Conservation (phyloP, 768 basidiomycete species). For the Suillus spraguei region DNA sequence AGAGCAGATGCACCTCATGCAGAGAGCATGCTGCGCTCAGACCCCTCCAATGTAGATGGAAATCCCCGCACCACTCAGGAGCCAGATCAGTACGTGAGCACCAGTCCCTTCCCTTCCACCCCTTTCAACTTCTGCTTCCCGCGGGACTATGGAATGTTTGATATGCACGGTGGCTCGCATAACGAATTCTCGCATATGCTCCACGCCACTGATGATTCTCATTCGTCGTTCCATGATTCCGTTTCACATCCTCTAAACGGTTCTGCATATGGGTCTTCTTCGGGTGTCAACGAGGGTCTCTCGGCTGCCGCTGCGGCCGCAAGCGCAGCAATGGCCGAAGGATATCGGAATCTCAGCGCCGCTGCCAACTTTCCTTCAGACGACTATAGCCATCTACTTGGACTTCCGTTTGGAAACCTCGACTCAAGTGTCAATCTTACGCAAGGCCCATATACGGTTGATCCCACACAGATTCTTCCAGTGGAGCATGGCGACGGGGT, state of each 20-base stretch:
- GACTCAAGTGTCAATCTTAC: conserved; percentile 43
- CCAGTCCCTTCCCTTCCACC: conserved; percentile 63
- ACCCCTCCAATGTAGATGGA: conserved; percentile 61
- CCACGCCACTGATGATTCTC: conserved; percentile 29
- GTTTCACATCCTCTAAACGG: conserved; percentile 31
- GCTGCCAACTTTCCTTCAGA: conserved; percentile 55
- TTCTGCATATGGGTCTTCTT: conserved; percentile 38
- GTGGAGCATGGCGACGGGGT: conserved; percentile 42
- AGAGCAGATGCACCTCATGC: conserved; percentile 80
- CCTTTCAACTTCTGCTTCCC: conserved; percentile 76
- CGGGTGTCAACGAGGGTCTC: conserved; percentile 47
- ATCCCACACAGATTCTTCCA: conserved; percentile 87
- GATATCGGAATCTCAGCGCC: conserved; percentile 67
- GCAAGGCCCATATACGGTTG: conserved; percentile 71
- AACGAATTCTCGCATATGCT: conserved; percentile 39
- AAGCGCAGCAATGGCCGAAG: conserved; percentile 71
- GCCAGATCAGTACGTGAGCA: conserved; percentile 42
- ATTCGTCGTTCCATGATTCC: conserved; percentile 35
- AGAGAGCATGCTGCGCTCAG: conserved; percentile 79
- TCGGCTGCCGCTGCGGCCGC: conserved; percentile 68
- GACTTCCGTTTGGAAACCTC: conserved; percentile 60
- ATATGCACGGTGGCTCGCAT: conserved; percentile 41
- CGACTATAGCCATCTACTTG: conserved; percentile 66
- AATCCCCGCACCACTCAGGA: conserved; percentile 33
- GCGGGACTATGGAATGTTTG: conserved; percentile 65